Conservation (phyloP, 2,329 filamentous ascomycete species). For the Colletotrichum navitas region DNA sequence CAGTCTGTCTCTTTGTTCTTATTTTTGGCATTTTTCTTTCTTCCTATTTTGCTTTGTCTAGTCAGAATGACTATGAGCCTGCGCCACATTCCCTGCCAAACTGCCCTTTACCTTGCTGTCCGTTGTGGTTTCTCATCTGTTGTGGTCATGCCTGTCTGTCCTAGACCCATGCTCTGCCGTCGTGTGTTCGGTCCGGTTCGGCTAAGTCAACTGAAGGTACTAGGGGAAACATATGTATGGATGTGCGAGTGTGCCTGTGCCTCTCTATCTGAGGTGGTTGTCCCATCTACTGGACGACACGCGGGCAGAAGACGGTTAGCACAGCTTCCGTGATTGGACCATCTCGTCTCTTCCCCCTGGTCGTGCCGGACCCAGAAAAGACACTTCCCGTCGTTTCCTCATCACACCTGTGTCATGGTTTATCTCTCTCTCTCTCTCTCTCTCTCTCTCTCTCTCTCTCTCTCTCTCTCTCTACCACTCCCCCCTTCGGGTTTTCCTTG, state of each 20-base stretch:
- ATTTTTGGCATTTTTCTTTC: neutral
- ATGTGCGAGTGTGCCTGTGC: neutral
- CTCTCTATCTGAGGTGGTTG: neutral
- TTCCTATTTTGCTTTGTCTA: neutral
- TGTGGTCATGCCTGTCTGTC: neutral
- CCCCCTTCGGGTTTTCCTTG: too few species aligned
- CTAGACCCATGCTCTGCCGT: slow-evolving; percentile 1
- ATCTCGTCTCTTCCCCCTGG: neutral
- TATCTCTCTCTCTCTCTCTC: neutral
- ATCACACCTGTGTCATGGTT: neutral
- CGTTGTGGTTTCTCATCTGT: neutral
- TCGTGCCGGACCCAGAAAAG: slow-evolving; percentile 4
- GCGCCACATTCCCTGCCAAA: neutral
- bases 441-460: neutral
- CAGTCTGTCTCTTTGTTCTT: neutral
- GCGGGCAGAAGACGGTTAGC: neutral
- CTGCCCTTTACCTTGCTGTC: slow-evolving; percentile 6
- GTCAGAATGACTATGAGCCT: neutral
- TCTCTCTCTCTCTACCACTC: neutral
- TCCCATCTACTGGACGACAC: neutral
- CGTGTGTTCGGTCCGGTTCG: slow-evolving; percentile 15
- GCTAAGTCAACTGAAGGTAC: neutral
- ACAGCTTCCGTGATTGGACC: slow-evolving; percentile 6
- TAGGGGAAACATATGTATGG: neutral
- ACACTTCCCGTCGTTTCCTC: slow-evolving; percentile 17